Percentiles rank a stretch among this genome's conserved stretches.
These are phyloP conservation scores for Cladosporium sphaerospermum DNA, from an alignment of 2,329 filamentous ascomycete species.

Conservation along the genomic window DNA sequence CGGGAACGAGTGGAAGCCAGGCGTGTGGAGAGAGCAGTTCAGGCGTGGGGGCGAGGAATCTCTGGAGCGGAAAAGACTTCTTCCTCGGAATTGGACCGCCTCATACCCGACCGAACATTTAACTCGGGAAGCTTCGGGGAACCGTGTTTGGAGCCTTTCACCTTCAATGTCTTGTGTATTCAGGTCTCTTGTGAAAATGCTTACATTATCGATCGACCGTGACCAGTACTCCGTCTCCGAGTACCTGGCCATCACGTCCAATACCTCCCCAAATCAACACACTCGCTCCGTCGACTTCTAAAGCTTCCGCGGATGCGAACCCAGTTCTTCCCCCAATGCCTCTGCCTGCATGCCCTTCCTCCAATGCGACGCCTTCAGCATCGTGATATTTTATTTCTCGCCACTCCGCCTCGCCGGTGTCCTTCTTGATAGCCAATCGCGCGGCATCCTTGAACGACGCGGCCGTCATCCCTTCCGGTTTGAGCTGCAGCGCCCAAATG, in stretches of 20 bases:
- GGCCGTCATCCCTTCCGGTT: constrained; percentile 40
- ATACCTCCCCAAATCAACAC: constrained; percentile 51
- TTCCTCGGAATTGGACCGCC: too few species aligned
- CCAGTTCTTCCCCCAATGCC: constrained; percentile 35
- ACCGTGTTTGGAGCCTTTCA: too few species aligned
- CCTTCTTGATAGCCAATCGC: constrained; percentile 37
- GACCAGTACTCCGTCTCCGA: constrained; percentile 39
- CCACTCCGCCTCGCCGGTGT: constrained; percentile 46
- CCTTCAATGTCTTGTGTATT: too few species aligned
- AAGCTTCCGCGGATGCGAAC: constrained; percentile 35
- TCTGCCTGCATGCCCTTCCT: constrained; percentile 30
- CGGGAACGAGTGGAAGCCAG: neutral
- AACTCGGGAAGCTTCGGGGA: too few species aligned
- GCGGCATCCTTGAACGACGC: constrained; percentile 48
- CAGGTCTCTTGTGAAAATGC: too few species aligned
- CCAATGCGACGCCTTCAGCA: constrained; percentile 33
- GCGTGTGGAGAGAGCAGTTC: neutral
- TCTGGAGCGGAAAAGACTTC: too few species aligned
- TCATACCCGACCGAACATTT: too few species aligned
- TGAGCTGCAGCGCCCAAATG: constrained; percentile 50
- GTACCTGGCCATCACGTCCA: constrained; percentile 36
- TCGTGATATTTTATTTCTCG: constrained; percentile 45
- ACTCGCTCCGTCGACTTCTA: constrained; percentile 41
- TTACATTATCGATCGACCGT: constrained; percentile 26
- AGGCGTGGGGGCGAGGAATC: too few species aligned